Conservation (phyloP, 805 yeast genomes). For the Hemisphaericaspora nanyangensis region DNA sequence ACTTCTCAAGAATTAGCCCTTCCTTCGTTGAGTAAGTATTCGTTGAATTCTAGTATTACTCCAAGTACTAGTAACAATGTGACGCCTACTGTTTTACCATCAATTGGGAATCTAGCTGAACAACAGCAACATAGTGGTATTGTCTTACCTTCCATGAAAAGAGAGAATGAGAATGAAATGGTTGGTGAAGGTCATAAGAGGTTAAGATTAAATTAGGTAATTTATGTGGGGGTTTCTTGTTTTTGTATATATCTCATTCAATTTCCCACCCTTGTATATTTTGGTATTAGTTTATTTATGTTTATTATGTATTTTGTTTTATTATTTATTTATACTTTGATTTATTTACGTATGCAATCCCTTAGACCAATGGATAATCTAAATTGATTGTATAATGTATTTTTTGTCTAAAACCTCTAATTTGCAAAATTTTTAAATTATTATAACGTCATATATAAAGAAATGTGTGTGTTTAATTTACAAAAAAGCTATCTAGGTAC, state of each 20-base stretch:
- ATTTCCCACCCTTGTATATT: background rate
- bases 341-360: no score
- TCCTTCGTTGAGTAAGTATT: background rate
- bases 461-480: background rate
- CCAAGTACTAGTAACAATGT: background rate
- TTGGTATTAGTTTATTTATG: background rate
- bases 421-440: no score
- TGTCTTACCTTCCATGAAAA: constrained; percentile 18
- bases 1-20: background rate
- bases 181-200: constrained; percentile 9
- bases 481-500: constrained; percentile 43
- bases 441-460: no score
- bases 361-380: background rate
- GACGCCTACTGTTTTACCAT: constrained; percentile 4
- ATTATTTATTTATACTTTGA: background rate
- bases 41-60: background rate
- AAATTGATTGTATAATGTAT: background rate
- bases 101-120: constrained; percentile 3
- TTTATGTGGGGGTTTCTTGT: background rate
- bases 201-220: constrained; percentile 9
- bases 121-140: constrained; percentile 2
- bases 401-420: background rate
- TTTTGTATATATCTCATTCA: background rate
- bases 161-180: constrained; percentile 18
- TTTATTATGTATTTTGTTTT: background rate